Base-by-base conservation (phyloP, 371 early-diverging fungal genomes). In the Mucor racemosus region DNA sequence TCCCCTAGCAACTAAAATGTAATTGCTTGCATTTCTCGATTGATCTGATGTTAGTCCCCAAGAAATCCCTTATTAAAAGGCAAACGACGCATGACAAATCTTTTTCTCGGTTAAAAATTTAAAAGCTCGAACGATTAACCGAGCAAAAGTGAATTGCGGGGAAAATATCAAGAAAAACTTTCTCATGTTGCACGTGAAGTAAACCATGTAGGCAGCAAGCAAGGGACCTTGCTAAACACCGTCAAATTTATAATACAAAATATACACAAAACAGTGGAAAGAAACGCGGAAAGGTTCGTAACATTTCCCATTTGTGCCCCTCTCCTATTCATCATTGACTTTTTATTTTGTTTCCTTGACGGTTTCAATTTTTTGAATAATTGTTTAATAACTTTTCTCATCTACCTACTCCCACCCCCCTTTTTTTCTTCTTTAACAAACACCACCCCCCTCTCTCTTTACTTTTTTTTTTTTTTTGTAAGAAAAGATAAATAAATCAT, bases 221-320 rank as follows among this genome's bases (percentile, higher is more conserved):
- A 68, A 62, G 60, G 60, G 60, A 64, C 69, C 65, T 56, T 64
- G 60, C 56, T 54, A 33, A 62, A 67, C 54, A 41, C 62, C 21
- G 62, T 38, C 26, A n/a, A 21, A 50, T 65, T 65, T 70, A 70
- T 53, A 70, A 65, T 65, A 65, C 70, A 65, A 70, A 64, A 56
- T 69, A 61, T 70, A 70, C 64, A 38, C n/a, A 58, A 60, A 42
- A 58, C 15, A 13, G 4, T 36, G 31, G 31, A 46, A 13, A 44
- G 42, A 21, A 19, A 15, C 44, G 14, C 60, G 67, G 67, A 66
- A 66, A 66, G 50, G 56, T 60, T 60, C 61, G 67, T 61, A 60
- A 61, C 19, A 54, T 40, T 26, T 26, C 3, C 26, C 26, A 26
- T 7, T 48, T 26, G n/a, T 48, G 21, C 35, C 21, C 34, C 56